Evolutionary conservation across 2,329 filamentous ascomycete genomes (phyloP), one percentile per base, ranked within the genome.

Genomic region (Penicillium sp.): DNA sequence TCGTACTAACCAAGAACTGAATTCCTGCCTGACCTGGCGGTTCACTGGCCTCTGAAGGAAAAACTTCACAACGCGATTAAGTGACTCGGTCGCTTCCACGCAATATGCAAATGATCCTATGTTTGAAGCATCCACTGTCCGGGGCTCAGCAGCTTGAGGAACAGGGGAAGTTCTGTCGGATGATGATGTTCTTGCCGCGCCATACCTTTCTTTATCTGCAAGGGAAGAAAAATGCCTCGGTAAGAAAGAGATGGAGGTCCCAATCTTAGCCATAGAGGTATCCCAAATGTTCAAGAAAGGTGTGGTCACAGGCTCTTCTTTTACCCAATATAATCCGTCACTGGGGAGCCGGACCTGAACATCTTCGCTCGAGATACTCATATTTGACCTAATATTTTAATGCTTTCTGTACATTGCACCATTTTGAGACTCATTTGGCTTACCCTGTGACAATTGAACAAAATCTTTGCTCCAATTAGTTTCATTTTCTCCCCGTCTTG

Each of bases 241-340:
- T 5, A 40, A 6, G 47, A 75, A 77, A 0, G 75, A 67, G 1
- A 78, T 72, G 0, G 71, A 72, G 5, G 74, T 75, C 3, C 74
- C 75, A 11, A 77, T 74, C 19, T 66, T 71, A 3, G 68, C 75
- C 0, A 67, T 66, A 0, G 76, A 75, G 5, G 69, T 67, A 34
- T 80, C 77, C 72, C 76, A 78, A 5, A 80, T 78, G 1, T 76
- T 75, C 11, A 80, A 78, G 48, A 72, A 80, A 0, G 77, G 78
- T 0, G 78, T 78, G 1, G 60, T 56, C 0, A 78, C 75, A 0
- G 74, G 66, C 56, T 77, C 59, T 56, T 72, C 64, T 36, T 72
- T 71, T 18, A 71, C 69, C 78, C 78, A 80, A 4, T 74, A 61
- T 0, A 67, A 68, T 0, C 78, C 78, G 16, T 79, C 77, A 5